These are phyloP conservation scores for Mycena sp. DNA, from an alignment of 1,284 basidiomycete species.

Conservation along the genomic window DNA sequence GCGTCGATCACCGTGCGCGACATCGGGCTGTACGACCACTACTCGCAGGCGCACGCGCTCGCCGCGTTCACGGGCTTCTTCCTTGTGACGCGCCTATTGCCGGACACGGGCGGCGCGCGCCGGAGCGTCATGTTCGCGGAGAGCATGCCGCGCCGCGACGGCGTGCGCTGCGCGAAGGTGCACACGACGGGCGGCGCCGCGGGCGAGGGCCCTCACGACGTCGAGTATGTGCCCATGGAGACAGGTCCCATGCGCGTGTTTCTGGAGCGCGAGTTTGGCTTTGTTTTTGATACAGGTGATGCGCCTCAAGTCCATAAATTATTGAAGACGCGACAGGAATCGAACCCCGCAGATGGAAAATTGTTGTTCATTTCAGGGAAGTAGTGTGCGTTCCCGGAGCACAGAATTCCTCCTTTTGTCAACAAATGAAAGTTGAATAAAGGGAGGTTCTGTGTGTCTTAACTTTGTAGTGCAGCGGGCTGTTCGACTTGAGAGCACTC, in stretches of 20 bases:
- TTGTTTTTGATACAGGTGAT: slow-evolving; percentile 27
- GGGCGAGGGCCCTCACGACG: slow-evolving; percentile 15
- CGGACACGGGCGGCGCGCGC: slow-evolving; percentile 26
- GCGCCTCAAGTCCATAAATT: too few species aligned
- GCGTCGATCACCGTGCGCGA: slow-evolving; percentile 27
- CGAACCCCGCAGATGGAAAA: too few species aligned
- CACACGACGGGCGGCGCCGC: slow-evolving; percentile 26
- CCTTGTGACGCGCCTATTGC: slow-evolving; percentile 26
- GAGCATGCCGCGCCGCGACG: slow-evolving; percentile 21
- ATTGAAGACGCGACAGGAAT: too few species aligned
- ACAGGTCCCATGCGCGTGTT: slow-evolving; percentile 25
- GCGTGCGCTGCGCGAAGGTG: slow-evolving; percentile 19
- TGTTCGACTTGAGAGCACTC: too few species aligned
- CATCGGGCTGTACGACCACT: slow-evolving; percentile 27
- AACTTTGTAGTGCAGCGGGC: too few species aligned
- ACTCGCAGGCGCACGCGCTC: slow-evolving; percentile 26
- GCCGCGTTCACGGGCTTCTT: slow-evolving; percentile 29
- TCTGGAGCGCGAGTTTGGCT: slow-evolving; percentile 27
- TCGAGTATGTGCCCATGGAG: slow-evolving; percentile 26
- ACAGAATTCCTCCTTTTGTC: too few species aligned
- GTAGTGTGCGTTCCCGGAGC: too few species aligned
- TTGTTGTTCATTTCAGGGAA: too few species aligned
- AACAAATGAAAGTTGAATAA: too few species aligned
- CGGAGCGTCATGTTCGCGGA: slow-evolving; percentile 27
- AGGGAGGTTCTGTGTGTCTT: too few species aligned